phyloP scores from a whole-genome alignment of 148 eudicot species.

The Spergularia marina region DNA sequence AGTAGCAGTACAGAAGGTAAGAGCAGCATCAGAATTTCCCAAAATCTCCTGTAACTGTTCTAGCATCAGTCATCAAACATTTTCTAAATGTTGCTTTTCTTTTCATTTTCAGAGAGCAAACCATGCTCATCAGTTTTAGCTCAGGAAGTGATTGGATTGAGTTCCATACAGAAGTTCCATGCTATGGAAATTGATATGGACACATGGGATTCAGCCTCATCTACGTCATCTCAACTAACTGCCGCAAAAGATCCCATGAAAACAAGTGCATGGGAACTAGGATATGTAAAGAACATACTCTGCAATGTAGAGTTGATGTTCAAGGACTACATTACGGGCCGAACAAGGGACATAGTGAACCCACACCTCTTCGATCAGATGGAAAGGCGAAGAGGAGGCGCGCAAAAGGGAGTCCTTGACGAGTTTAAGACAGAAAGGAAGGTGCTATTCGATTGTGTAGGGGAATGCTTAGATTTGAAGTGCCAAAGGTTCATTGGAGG shows the following conservation, averaged over 20 bases:
- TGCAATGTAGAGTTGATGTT: conserved; percentile 58
- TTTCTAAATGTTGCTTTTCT: neutral
- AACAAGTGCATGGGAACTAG: conserved; percentile 58
- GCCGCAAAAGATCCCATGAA: conserved; percentile 24
- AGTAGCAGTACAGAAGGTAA: conserved; percentile 63
- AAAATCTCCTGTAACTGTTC: neutral
- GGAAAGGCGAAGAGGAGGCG: conserved; percentile 41
- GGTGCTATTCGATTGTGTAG: conserved; percentile 70
- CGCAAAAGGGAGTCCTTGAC: neutral
- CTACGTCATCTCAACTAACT: conserved; percentile 32
- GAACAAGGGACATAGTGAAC: conserved; percentile 49
- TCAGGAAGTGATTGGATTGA: conserved; percentile 35
- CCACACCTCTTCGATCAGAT: conserved; percentile 69
- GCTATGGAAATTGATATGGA: conserved; percentile 54
- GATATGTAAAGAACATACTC: conserved; percentile 60
- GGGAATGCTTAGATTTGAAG: conserved; percentile 66
- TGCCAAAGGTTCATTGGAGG: conserved; percentile 44
- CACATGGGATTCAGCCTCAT: conserved; percentile 82
- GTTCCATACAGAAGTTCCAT: conserved; percentile 33
- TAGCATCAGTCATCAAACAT: neutral
- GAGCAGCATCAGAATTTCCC: neutral
- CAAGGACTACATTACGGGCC: conserved; percentile 58
- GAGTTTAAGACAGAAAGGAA: conserved; percentile 36
- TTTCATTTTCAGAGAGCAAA: conserved; percentile 53
- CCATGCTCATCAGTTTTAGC: conserved; percentile 60